Conservation (phyloP, 257 asterid genomes). For the Solanum neorickii region DNA sequence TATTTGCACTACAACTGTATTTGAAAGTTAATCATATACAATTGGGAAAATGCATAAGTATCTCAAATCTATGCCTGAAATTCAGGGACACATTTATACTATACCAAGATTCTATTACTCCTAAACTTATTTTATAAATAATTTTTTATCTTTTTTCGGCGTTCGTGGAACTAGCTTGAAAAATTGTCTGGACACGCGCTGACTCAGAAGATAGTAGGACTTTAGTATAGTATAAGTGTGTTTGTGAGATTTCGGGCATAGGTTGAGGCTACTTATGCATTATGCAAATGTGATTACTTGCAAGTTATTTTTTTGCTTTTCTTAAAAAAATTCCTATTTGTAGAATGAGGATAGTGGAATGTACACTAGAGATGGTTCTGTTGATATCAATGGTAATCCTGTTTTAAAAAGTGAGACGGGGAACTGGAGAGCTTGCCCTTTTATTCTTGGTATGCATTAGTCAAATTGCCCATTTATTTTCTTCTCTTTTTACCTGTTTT, state of each 20-base stretch:
- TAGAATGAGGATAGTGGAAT: slow-evolving; percentile 39
- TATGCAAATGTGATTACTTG: neutral
- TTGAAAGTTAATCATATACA: neutral
- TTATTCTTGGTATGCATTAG: slow-evolving; percentile 55
- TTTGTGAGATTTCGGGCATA: no score
- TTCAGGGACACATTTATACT: no score
- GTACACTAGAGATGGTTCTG: slow-evolving; percentile 88
- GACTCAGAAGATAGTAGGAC: no score
- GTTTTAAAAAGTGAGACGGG: slow-evolving; percentile 86
- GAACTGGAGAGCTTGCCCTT: slow-evolving; percentile 95
- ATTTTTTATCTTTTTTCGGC: no score
- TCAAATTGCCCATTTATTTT: neutral
- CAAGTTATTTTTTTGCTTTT: neutral
- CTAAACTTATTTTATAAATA: no score
- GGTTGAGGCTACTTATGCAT: no score
- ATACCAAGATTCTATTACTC: no score
- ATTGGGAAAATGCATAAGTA: no score
- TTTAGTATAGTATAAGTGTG: no score
- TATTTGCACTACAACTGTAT: neutral
- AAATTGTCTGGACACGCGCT: no score
- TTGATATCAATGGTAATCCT: slow-evolving; percentile 79
- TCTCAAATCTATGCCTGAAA: no score
- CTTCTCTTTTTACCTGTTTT: neutral
- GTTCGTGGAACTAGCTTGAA: no score
- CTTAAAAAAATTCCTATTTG: neutral